phyloP scores from a whole-genome alignment of 768 basidiomycete genomes.

The Serendipita indica region DNA sequence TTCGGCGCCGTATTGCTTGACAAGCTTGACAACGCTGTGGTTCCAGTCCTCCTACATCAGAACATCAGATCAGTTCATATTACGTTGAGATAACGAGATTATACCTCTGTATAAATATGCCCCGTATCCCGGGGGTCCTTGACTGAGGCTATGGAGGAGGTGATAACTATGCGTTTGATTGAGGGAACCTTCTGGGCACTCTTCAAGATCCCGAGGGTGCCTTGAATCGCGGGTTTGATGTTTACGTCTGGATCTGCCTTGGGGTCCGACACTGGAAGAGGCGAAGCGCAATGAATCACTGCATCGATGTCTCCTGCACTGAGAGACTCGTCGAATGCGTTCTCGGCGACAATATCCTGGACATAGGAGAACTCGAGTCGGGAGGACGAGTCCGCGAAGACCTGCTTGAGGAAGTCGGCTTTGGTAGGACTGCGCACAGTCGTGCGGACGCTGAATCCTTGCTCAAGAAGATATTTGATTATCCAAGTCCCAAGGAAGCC shows the following conservation, averaged over 20 bases:
- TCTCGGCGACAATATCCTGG: slow-evolving; percentile 3
- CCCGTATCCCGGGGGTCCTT: slow-evolving; percentile 10
- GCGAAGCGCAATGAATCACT: slow-evolving; percentile 17
- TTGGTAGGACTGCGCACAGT: slow-evolving; percentile 24
- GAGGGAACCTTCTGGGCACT: slow-evolving; percentile 12
- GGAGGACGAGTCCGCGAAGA: background rate
- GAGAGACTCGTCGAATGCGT: slow-evolving; percentile 15
- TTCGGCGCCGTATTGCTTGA: slow-evolving; percentile 17
- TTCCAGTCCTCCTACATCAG: slow-evolving; percentile 20
- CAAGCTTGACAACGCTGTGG: slow-evolving; percentile 13
- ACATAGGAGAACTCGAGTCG: slow-evolving; percentile 4
- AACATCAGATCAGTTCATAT: too few relatives aligned
- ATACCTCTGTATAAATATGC: slow-evolving; percentile 14
- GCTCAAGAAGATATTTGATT: slow-evolving; percentile 15
- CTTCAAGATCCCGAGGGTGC: slow-evolving; percentile 15
- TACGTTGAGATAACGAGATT: background rate
- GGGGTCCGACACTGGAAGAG: slow-evolving; percentile 7
- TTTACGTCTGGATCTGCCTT: slow-evolving; percentile 16
- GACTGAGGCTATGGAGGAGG: slow-evolving; percentile 16
- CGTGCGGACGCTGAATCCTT: slow-evolving; percentile 24
- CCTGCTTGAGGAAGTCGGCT: slow-evolving; percentile 11
- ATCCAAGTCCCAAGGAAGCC: slow-evolving; percentile 17
- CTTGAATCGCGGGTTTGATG: slow-evolving; percentile 18
- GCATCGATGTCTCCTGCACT: slow-evolving; percentile 15
- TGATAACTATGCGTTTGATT: slow-evolving; percentile 20